Percentiles rank a stretch among this genome's conserved stretches.
phyloP scores from a whole-genome alignment of 768 basidiomycete genomes.

The Trametes cingulata region DNA sequence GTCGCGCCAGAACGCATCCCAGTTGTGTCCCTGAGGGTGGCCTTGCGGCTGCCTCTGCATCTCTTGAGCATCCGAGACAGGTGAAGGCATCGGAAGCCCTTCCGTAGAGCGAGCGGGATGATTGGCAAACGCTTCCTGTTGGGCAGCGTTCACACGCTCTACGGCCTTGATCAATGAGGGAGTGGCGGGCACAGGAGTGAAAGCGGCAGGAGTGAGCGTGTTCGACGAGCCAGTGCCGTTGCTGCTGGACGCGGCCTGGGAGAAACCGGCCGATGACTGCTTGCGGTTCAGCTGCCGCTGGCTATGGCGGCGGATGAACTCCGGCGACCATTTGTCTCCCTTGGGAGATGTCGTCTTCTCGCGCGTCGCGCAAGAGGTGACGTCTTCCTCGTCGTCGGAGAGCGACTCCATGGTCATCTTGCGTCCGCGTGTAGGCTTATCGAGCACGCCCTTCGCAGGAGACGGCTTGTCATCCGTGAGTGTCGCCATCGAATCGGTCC shows the following conservation, averaged over 20 bases:
- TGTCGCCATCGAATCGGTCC: constrained; percentile 27
- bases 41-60: not conserved
- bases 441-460: not conserved
- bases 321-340: constrained; percentile 48
- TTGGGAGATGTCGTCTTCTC: not conserved
- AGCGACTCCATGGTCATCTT: constrained; percentile 4
- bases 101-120: constrained; percentile 8
- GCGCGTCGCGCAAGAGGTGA: constrained; percentile 14
- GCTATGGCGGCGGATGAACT: constrained; percentile 46
- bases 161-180: constrained; percentile 65
- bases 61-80: not conserved
- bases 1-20: constrained; percentile 50
- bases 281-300: constrained; percentile 13
- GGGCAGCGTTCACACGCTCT: constrained; percentile 59
- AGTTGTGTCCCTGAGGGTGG: constrained; percentile 29
- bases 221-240: constrained; percentile 17
- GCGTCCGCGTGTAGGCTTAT: not conserved
- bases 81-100: constrained; percentile 4
- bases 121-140: constrained; percentile 48
- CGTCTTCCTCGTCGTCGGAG: constrained; percentile 37
- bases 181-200: constrained; percentile 56
- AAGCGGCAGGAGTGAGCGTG: constrained; percentile 22
- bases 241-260: constrained; percentile 24
- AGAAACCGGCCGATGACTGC: constrained; percentile 27
- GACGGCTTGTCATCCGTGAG: constrained; percentile 24